Evolutionary conservation across 164 flowering plant species (phyloP), one percentile per base, ranked within the genome.

Genomic region (Magnolia officinalis): DNA sequence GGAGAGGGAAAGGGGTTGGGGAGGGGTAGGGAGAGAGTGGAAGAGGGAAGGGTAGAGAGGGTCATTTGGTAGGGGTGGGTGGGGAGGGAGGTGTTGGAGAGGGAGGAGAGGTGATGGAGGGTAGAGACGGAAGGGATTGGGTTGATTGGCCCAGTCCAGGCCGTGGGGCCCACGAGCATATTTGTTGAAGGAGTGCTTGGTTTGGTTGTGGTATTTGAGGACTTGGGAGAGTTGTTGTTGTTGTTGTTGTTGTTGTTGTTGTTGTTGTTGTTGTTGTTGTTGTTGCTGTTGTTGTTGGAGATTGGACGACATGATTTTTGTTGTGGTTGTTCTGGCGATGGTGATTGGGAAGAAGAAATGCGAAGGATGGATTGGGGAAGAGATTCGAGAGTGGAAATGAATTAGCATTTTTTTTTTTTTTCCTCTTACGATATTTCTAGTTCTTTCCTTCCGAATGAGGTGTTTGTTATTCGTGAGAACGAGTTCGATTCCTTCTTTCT

Each of bases 91-190:
- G 83, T 92, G 95, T n/a, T 72, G 80, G 67, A 93, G 98, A 76
- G 90, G 90, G 31, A 91, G 72, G 63, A 87, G 85, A 4, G 94
- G 92, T 49, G 96, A 76, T 20, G 90, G 78, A 80, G 83, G 49
- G 85, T 86, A 96, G 45, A 95, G 90, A 68, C 98, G 95, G 79
- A 96, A 96, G 8, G 99, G 98, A 85, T 93, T 91, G 45, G 99
- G 99, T 74, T 93, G 99, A 81, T 95, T 96, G 45, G 95, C 92
- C 99, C 98, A 96, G 80, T 96, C 99, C 45, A 96, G 96, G 72
- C 94, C 90, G 50, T 76, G 93, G 5, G 98, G 98, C 18, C 96
- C 97, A 76, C 89, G 83, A 2, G 99, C 94, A 81, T 92, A 96
- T 63, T 80, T 84, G 78, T 76, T 80, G 88, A 91, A 89, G 70